phyloP scores from a whole-genome alignment of 2,329 filamentous ascomycete species.

The Fusarium solani-melongenae region DNA sequence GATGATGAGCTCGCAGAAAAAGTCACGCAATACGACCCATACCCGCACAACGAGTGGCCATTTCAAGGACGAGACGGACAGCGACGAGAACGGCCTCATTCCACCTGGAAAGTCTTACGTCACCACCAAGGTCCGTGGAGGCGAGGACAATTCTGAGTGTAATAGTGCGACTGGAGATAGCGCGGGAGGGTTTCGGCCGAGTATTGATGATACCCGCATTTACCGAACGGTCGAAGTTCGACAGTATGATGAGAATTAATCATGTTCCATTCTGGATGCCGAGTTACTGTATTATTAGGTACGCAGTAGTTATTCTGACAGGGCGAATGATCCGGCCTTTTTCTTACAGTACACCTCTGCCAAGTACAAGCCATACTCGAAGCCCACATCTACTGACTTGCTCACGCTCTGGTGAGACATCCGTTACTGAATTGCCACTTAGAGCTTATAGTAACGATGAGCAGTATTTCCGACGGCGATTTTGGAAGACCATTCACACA shows the following conservation, averaged over 20 bases:
- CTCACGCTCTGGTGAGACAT: neutral
- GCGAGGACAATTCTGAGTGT: neutral
- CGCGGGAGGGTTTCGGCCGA: neutral
- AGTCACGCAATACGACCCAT: slow-evolving; percentile 6
- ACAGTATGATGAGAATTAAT: slow-evolving; percentile 16
- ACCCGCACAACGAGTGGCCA: neutral
- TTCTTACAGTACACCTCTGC: neutral
- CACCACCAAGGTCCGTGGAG: slow-evolving; percentile 11
- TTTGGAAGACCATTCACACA: neutral
- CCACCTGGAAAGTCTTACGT: slow-evolving; percentile 8
- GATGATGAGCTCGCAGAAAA: slow-evolving; percentile 22
- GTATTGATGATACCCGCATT: slow-evolving; percentile 17
- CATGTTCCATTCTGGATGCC: neutral
- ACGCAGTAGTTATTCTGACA: neutral
- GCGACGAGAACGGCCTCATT: slow-evolving; percentile 29
- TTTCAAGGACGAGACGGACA: slow-evolving; percentile 7
- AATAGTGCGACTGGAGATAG: neutral
- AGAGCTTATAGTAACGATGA: neutral
- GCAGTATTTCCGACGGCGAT: neutral
- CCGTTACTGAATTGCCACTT: neutral
- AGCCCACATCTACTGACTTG: neutral
- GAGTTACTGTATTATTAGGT: neutral
- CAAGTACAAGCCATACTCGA: neutral
- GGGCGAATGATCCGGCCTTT: neutral
- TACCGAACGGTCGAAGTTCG: slow-evolving; percentile 22